These are phyloP conservation scores for Emergomyces orientalis DNA, from an alignment of 2,329 filamentous ascomycete species.

Conservation along the genomic window DNA sequence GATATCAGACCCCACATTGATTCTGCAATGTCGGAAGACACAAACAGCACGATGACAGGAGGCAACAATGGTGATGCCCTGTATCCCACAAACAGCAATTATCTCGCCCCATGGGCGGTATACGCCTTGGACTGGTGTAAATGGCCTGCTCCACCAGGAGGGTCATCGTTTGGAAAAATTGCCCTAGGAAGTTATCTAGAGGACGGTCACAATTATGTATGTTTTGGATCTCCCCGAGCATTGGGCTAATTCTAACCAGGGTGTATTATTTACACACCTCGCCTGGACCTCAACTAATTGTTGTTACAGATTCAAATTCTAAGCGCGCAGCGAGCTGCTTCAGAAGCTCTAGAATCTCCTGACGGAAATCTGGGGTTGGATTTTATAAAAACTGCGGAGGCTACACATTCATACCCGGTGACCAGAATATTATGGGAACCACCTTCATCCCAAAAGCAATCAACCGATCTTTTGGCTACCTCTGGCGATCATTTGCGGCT, in stretches of 20 bases:
- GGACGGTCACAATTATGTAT: constrained; percentile 94
- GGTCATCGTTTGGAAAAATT: constrained; percentile 71
- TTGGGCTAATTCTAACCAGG: not conserved
- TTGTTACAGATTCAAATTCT: constrained; percentile 80
- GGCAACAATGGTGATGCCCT: constrained; percentile 59
- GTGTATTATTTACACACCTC: not conserved
- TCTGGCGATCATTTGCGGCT: constrained; percentile 88
- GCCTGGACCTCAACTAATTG: not conserved
- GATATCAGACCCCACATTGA: constrained; percentile 85
- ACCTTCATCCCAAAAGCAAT: constrained; percentile 87
- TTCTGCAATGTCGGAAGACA: constrained; percentile 65
- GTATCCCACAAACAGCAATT: constrained; percentile 72
- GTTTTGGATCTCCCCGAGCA: constrained; percentile 21
- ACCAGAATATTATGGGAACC: constrained; percentile 94
- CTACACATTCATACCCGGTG: constrained; percentile 94
- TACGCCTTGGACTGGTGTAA: constrained; percentile 99
- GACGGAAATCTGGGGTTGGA: constrained; percentile 72
- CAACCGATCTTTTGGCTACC: constrained; percentile 86
- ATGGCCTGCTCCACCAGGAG: constrained; percentile 67
- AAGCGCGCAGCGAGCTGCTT: constrained; percentile 69
- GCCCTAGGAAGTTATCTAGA: constrained; percentile 94
- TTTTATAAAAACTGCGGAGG: constrained; percentile 88
- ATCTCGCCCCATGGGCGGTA: constrained; percentile 85
- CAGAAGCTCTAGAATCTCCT: constrained; percentile 50
- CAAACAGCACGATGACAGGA: constrained; percentile 46